phyloP scores from a whole-genome alignment of 805 yeast genomes.

The Barnettozyma californica region DNA sequence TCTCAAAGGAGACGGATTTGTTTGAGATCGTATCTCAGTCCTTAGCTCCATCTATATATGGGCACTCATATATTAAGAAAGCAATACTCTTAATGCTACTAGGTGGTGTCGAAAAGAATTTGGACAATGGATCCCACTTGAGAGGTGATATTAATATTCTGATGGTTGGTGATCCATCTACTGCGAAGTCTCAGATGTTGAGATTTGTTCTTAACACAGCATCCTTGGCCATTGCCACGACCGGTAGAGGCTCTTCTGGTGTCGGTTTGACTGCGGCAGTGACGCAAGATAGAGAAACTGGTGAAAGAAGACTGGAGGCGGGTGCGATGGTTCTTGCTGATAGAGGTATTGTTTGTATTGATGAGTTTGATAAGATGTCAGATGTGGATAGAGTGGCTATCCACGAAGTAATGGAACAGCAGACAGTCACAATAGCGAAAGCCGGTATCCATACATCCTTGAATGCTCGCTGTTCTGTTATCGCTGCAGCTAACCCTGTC shows the following conservation, averaged over 20 bases:
- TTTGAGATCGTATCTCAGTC: slow-evolving; percentile 80
- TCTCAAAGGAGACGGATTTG: slow-evolving; percentile 64
- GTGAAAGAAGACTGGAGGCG: slow-evolving; percentile 93
- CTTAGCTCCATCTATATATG: slow-evolving; percentile 93
- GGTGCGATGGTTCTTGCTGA: slow-evolving; percentile 99
- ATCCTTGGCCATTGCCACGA: slow-evolving; percentile 91
- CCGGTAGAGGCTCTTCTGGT: slow-evolving; percentile 99
- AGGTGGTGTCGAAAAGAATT: slow-evolving; percentile 92
- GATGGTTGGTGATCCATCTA: slow-evolving; percentile 98
- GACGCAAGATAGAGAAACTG: slow-evolving; percentile 92
- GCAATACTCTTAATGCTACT: slow-evolving; percentile 86
- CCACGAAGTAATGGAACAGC: slow-evolving; percentile 99
- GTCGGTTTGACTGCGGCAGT: slow-evolving; percentile 99
- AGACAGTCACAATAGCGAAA: slow-evolving; percentile 94
- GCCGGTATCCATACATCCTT: slow-evolving; percentile 97
- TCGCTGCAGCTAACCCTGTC: slow-evolving; percentile 97
- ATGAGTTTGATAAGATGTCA: slow-evolving; percentile 97
- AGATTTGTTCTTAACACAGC: slow-evolving; percentile 95
- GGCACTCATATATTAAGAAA: slow-evolving; percentile 84
- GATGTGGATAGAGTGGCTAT: slow-evolving; percentile 96
- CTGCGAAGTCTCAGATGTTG: slow-evolving; percentile 94
- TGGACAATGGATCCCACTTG: slow-evolving; percentile 91
- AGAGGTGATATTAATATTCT: slow-evolving; percentile 96
- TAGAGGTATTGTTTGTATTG: slow-evolving; percentile 95
- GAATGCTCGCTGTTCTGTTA: slow-evolving; percentile 93